A percentile compares a stretch with the other conserved stretches of the same genome.
Evolutionary conservation across 306 rosid genomes (phyloP).

Genomic region (Datisca glomerata): DNA sequence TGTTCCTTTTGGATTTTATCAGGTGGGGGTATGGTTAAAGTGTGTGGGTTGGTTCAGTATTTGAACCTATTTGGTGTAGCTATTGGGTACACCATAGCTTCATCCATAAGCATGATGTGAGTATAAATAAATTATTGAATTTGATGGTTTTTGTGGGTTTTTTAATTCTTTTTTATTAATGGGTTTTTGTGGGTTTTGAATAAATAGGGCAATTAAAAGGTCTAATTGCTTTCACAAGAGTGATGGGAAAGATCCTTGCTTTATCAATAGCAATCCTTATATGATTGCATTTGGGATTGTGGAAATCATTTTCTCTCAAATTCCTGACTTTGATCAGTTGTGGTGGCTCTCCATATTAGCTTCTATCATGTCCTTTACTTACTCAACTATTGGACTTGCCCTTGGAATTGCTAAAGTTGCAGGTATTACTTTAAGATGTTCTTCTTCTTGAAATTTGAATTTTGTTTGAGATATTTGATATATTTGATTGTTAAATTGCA

Average conservation of each 20-base stretch:
- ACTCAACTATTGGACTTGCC: slow-evolving; percentile 42
- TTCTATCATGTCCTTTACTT: slow-evolving; percentile 41
- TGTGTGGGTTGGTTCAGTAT: slow-evolving; percentile 63
- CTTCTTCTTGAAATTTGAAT: no score
- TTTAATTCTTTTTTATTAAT: not conserved
- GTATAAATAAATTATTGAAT: not conserved
- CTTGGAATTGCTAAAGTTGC: slow-evolving; percentile 31
- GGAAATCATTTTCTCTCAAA: slow-evolving; percentile 47
- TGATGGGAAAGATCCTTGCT: slow-evolving; percentile 39
- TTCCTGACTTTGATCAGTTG: slow-evolving; percentile 39
- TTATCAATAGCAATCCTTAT: slow-evolving; percentile 27
- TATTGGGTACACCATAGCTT: slow-evolving; percentile 65
- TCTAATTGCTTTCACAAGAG: slow-evolving; percentile 48
- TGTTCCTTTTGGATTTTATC: not conserved
- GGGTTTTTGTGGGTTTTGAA: slow-evolving; percentile 5
- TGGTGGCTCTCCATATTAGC: slow-evolving; percentile 50
- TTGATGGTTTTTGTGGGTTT: not conserved
- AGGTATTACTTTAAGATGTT: no score
- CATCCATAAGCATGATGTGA: slow-evolving; percentile 58
- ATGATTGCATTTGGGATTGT: slow-evolving; percentile 41
- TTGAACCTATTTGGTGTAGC: slow-evolving; percentile 49
- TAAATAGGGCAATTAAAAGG: slow-evolving; percentile 55
- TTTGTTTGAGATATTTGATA: no score
- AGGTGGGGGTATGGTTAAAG: slow-evolving; percentile 49
- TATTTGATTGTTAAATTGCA: no score